Conservation (phyloP, 805 yeast genomes). For the Teunomyces tritomae region DNA sequence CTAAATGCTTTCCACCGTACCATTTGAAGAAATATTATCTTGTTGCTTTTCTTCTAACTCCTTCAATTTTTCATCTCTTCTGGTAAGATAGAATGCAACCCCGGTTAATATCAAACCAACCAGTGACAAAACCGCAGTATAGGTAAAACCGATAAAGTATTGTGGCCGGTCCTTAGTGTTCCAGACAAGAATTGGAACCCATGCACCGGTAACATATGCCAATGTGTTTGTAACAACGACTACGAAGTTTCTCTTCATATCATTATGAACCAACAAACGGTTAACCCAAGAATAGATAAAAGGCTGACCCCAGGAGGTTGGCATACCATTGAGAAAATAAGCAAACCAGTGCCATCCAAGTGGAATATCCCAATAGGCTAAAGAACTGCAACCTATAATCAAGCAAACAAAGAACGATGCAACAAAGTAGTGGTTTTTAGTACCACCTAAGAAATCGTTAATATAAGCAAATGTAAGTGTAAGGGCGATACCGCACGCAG, state of each 20-base stretch:
- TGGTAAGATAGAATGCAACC: constrained; percentile 22
- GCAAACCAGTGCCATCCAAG: constrained; percentile 48
- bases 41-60: neutral
- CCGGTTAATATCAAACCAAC: constrained; percentile 30
- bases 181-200: constrained; percentile 42
- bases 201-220: constrained; percentile 39
- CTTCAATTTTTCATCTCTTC: constrained; percentile 21
- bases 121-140: constrained; percentile 15
- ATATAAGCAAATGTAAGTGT: constrained; percentile 32
- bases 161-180: constrained; percentile 31
- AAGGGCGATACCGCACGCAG: constrained; percentile 34
- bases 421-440: constrained; percentile 36
- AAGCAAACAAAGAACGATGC: constrained; percentile 35
- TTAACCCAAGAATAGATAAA: constrained; percentile 58
- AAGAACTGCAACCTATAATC: constrained; percentile 40
- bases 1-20: neutral
- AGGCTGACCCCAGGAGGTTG: constrained; percentile 54
- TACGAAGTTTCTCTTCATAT: constrained; percentile 38
- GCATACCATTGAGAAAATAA: constrained; percentile 47
- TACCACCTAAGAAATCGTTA: constrained; percentile 33
- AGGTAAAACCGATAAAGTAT: constrained; percentile 33
- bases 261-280: constrained; percentile 41
- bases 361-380: constrained; percentile 50
- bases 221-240: constrained; percentile 37
- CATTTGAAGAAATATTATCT: neutral